A percentile compares a stretch with the other conserved stretches of the same genome.
Conservation (phyloP, 148 eudicot species). For the Chenopodium album region DNA sequence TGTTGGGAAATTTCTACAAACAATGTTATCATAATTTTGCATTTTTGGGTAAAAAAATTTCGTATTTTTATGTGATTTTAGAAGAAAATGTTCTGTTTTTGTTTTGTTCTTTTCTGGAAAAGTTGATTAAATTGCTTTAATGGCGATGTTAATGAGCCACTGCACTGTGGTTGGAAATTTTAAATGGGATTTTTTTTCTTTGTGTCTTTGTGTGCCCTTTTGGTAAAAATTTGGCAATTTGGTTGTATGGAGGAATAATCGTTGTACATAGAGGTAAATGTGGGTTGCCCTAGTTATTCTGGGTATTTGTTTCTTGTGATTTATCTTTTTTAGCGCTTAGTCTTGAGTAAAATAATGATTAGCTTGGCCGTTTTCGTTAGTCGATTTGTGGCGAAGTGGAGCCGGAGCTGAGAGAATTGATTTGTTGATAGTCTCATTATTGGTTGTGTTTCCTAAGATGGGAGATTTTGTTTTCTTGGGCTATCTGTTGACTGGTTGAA, state of each 20-base stretch:
- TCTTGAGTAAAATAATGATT: background rate
- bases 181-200: background rate
- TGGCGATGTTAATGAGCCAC: background rate
- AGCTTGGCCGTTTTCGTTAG: background rate
- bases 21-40: slow-evolving; percentile 7
- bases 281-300: slow-evolving; percentile 3
- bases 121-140: background rate
- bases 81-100: background rate
- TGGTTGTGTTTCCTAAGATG: background rate
- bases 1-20: slow-evolving; percentile 3
- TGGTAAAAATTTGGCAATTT: background rate
- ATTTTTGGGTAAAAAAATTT: background rate
- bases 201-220: background rate
- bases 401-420: background rate
- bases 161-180: background rate
- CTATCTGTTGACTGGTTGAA: background rate
- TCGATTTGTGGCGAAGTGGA: background rate
- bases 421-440: background rate
- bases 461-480: background rate
- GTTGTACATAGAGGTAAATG: background rate
- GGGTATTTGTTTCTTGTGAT: background rate
- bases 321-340: background rate
- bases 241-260: background rate
- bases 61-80: background rate
- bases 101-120: background rate